These are phyloP conservation scores for Cucumis melo DNA, from an alignment of 306 rosid species.

Conservation along the genomic window DNA sequence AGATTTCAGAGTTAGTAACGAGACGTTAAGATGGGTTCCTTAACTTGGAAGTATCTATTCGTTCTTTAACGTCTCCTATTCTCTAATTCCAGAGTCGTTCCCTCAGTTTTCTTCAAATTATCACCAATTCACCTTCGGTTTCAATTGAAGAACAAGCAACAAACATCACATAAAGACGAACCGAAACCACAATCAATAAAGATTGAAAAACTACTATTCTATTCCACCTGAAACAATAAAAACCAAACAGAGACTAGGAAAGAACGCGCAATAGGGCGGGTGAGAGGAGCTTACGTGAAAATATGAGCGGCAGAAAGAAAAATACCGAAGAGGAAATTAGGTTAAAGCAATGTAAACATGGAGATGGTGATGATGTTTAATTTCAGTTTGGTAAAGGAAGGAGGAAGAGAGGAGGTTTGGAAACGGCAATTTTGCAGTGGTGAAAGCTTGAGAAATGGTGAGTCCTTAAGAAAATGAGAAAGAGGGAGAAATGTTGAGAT, in stretches of 20 bases:
- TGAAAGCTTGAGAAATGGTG: not conserved
- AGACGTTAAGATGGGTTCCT: too few relatives aligned
- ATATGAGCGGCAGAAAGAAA: not conserved
- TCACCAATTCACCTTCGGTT: not conserved
- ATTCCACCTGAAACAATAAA: too few relatives aligned
- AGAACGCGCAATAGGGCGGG: not conserved
- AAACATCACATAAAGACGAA: not conserved
- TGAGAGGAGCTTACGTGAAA: not conserved
- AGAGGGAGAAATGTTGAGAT: not conserved
- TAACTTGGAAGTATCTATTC: too few relatives aligned
- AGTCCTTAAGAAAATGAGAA: not conserved
- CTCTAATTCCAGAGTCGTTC: too few relatives aligned
- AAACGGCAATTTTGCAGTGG: not conserved
- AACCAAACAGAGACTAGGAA: not conserved
- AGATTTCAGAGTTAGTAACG: too few relatives aligned
- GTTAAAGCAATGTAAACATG: not conserved
- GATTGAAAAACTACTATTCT: not conserved
- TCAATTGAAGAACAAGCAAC: not conserved
- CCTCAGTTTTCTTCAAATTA: not conserved
- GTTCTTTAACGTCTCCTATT: too few relatives aligned
- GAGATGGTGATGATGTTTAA: not conserved
- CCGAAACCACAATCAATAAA: not conserved
- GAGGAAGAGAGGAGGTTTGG: not conserved
- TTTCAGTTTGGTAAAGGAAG: not conserved
- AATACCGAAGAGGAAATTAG: not conserved